Percentiles rank a stretch among this genome's conserved stretches.
Evolutionary conservation across 2,329 filamentous ascomycete species (phyloP).

Genomic region (Thermomyces lanuginosus): DNA sequence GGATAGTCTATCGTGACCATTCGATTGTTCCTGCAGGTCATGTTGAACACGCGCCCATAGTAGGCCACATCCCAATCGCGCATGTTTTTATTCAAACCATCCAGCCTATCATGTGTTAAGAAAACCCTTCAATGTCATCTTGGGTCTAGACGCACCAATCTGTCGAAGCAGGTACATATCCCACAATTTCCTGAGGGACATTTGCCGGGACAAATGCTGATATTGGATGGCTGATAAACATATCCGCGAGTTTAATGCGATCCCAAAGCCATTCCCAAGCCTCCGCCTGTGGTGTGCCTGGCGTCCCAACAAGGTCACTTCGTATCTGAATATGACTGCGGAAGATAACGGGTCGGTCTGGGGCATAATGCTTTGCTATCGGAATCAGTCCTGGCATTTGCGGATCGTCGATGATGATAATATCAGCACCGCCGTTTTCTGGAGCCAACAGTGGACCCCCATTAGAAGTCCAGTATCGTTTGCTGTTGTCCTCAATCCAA

Average conservation of each 20-base stretch:
- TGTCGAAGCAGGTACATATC: constrained; percentile 63
- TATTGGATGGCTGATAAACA: constrained; percentile 73
- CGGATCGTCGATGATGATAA: constrained; percentile 66
- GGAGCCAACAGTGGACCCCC: constrained; percentile 50
- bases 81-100: constrained; percentile 7
- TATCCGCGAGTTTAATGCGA: constrained; percentile 52
- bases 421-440: constrained; percentile 55
- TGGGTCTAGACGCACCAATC: constrained; percentile 44
- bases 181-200: constrained; percentile 50
- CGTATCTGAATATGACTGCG: constrained; percentile 72
- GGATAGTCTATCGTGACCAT: constrained; percentile 24
- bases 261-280: constrained; percentile 64
- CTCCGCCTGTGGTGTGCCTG: constrained; percentile 51
- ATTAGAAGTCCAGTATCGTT: constrained; percentile 54
- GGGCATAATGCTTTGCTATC: constrained; percentile 53
- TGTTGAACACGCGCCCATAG: constrained; percentile 58
- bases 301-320: constrained; percentile 49
- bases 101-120: too few relatives aligned
- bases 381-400: constrained; percentile 70
- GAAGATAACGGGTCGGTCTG: constrained; percentile 61
- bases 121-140: too few relatives aligned
- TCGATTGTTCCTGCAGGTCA: constrained; percentile 41
- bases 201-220: constrained; percentile 54
- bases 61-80: constrained; percentile 43
- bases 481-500: constrained; percentile 59